Evolutionary conservation across 1,284 basidiomycete species (phyloP).

Genomic region (Gymnopus androsaceus): DNA sequence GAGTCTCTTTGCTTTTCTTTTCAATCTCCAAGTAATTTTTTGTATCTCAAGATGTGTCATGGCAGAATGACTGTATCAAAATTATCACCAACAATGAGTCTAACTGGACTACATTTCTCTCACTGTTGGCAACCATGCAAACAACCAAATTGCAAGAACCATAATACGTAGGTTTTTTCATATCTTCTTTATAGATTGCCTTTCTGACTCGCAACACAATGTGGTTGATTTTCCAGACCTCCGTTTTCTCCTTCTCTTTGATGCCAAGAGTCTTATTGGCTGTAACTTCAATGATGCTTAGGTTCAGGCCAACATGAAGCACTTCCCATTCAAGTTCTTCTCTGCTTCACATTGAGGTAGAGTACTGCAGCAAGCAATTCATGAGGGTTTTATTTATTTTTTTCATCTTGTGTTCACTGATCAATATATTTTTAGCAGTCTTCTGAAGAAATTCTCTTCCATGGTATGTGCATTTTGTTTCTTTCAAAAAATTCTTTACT

Average conservation of each 20-base stretch:
- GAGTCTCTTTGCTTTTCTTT: too few relatives aligned
- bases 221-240: slow-evolving; percentile 4
- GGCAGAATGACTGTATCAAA: too few relatives aligned
- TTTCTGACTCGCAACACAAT: too few relatives aligned
- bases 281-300: slow-evolving; percentile 74
- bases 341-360: slow-evolving; percentile 74
- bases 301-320: slow-evolving; percentile 79
- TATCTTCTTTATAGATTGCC: slow-evolving; percentile 7
- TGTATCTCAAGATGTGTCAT: too few relatives aligned
- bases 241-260: slow-evolving; percentile 57
- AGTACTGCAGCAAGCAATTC: slow-evolving; percentile 79
- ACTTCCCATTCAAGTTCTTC: slow-evolving; percentile 77
- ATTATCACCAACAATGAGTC: slow-evolving; percentile 78
- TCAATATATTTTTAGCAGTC: slow-evolving; percentile 44
- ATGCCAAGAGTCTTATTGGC: slow-evolving; percentile 82
- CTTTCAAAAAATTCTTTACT: too few relatives aligned
- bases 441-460: slow-evolving; percentile 82
- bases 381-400: slow-evolving; percentile 42
- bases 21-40: too few relatives aligned
- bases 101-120: too few relatives aligned
- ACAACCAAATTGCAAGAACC: slow-evolving; percentile 69
- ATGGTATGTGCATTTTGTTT: slow-evolving; percentile 42
- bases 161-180: slow-evolving; percentile 38
- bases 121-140: slow-evolving; percentile 79
- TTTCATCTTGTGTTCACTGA: not conserved